Base-by-base conservation (phyloP, 768 basidiomycete genomes). In the Paxillus ammoniavirescens region DNA sequence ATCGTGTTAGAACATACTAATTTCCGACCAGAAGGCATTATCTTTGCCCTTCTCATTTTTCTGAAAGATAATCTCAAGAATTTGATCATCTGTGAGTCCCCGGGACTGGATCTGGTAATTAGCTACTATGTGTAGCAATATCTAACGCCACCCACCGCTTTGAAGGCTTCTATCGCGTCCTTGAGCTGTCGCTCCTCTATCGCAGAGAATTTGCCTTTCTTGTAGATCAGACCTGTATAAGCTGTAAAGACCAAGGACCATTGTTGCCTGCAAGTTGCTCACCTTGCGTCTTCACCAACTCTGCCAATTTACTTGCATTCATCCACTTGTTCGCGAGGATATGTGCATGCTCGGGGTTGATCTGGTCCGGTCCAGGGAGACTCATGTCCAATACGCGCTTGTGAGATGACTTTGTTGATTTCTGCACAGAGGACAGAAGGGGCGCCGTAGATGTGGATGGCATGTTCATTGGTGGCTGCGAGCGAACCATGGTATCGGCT, bases 181-280 rank as follows among this genome's bases (percentile, higher is more conserved):
- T 72, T 77, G 1, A 92, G 68, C 56, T 85, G 84, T 23, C 82
- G 77, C 53, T 84, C 87, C 63, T 93, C 91, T 40, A 83, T 83
- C 0, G 85, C 81, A 23, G 89, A 91, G 62, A 93, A 93, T 64
- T 90, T 92, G 13, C 91, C 91, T 69, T 91, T 91, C 72, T 87
- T 91, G 68, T 90, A 92, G 2, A 89, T 79, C n/a, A 93, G 79
- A 31, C 89, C 90, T 92, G 53, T 21, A 55, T 42, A 37, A 38
- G 23, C 2, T 26, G 42, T 52, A 37, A 23, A 42, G 50, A 57
- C 55, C 13, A 44, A 51, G 30, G 36, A 48, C 26, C 18, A 18
- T 31, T 33, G 37, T 12, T 23, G 37, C 35, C 14, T 18, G 26
- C 33, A 45, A 31, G 21, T 42, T 13, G 45, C 60, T 42, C 46